Evolutionary conservation across 139 green algal genomes (phyloP), one percentile per base, ranked within the genome.

Genomic region (Coccomyxa sp.): DNA sequence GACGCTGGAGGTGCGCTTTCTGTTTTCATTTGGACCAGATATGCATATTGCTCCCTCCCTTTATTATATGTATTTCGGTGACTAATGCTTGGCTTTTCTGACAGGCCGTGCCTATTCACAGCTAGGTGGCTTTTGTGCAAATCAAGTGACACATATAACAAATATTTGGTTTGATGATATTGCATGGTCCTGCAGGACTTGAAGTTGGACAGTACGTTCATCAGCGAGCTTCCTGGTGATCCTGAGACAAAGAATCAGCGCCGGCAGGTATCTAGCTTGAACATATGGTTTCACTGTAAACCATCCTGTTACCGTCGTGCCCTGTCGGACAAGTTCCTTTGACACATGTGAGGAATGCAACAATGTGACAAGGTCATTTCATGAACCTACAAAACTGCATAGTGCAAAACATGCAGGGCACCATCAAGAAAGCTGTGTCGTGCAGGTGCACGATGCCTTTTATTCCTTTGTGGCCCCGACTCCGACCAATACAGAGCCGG

Each of bases 201-300:
- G 0, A 59, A 86, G 0, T 92, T 91, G 38, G 89, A 90, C 32
- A 95, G 96, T 83, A 92, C 85, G 17, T 97, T 97, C 83, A 88
- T 91, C 0, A 38, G 63, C 0, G 93, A 96, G 79, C 87, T 97
- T 25, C 94, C 94, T 12, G 92, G 79, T 0, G 94, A 98, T 80
- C 74, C 87, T 11, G 88, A 94, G 13, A 87, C 84, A 9, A 76
- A 58, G 13, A 95, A 94, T 76, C 32, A 18, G 0, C 58, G 91
- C 16, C 88, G 93, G n/a, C 92, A 95, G 91, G 92, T 93, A 32
- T 30, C 32, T 38, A 16, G 32, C 30, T 59, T 67, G 18, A 14
- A 16, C n/a, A 11, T 21, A 15, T 63, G 12, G 11, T 63, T 30
- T 67, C 0, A 0, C 30, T 15, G 80, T 60, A 31, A 18, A 67